Evolutionary conservation across 2,329 filamentous ascomycete genomes (phyloP), one percentile per base, ranked within the genome.

Genomic region (Cryphonectria carpinicola): DNA sequence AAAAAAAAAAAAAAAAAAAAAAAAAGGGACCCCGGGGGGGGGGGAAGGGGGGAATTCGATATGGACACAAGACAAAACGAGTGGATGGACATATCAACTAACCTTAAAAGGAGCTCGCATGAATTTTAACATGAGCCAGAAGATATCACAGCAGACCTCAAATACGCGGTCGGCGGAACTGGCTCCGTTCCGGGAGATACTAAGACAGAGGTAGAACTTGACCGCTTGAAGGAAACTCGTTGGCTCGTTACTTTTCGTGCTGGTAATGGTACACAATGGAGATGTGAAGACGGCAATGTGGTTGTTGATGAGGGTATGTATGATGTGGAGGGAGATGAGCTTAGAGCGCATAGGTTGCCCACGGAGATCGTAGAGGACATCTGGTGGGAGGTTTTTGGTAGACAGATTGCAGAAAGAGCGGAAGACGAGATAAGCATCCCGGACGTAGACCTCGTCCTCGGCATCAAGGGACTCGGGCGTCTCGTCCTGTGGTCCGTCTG

Each of bases 281-380:
- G 95, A 98, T 56, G 92, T 93, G 81, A 99, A 98, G 73, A 98
- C 92, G 71, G 88, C 82, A 74, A 95, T 93, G 81, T 98, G 93
- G 82, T 98, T 98, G 84, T 97, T 97, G 63, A 99, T 88, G 70
- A 98, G 90, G 56, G 94, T 97, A 78, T 98, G 95, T 74, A 99
- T 96, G 72, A 98, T 91, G 80, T 99, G 95, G 70, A 99, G 88
- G 22, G 96, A 98, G 73, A 99, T 89, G 66, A 99, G 86, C 81
- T 99, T 99, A 3, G 95, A 98, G 72, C 96, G 91, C 95, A 99
- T 99, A 52, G 95, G 93, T 78, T 98, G 95, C 25, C 95, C 95
- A 69, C 94, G 94, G 66, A 97, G 84, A 77, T 99, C 96, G 77
- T 95, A 94, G 28, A 97, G 90, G 80, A 98, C 95, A 73, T 99